Percentiles rank a stretch among this genome's conserved stretches.
phyloP scores from a whole-genome alignment of 495 filamentous ascomycete genomes.

The Podospora pseudocomata region DNA sequence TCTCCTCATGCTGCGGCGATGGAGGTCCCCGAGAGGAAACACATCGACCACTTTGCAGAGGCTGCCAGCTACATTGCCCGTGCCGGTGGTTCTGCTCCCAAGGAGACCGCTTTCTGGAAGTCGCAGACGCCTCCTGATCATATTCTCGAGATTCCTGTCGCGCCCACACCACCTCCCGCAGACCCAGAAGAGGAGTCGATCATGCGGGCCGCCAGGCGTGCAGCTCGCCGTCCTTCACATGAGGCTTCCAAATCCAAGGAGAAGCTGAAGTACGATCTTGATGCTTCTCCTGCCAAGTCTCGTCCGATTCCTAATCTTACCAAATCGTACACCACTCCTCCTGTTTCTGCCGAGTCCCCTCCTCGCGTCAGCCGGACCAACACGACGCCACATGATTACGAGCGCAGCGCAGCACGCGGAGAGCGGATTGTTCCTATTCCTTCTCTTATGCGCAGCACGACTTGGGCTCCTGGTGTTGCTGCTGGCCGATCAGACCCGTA shows the following conservation, averaged over 20 bases:
- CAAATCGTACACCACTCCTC: constrained; percentile 30
- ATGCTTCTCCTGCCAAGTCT: constrained; percentile 23
- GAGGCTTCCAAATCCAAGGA: constrained; percentile 38
- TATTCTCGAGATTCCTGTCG: constrained; percentile 22
- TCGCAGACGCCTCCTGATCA: constrained; percentile 30
- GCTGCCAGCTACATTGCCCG: constrained; percentile 27
- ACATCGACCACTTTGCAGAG: constrained; percentile 12
- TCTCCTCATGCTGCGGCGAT: constrained; percentile 16
- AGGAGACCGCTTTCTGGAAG: constrained; percentile 16
- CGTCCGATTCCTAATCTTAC: constrained; percentile 29
- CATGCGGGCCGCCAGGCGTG: constrained; percentile 27
- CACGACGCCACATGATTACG: constrained; percentile 25
- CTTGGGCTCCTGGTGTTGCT: constrained; percentile 21
- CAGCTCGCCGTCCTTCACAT: constrained; percentile 39
- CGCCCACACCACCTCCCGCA: constrained; percentile 37
- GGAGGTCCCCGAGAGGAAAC: constrained; percentile 14
- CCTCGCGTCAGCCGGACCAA: constrained; percentile 31
- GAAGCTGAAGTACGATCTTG: constrained; percentile 33
- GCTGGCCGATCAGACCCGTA: constrained; percentile 10
- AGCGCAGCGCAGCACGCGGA: neutral
- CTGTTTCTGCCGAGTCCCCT: constrained; percentile 23
- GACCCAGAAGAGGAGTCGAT: constrained; percentile 31
- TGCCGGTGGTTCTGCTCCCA: constrained; percentile 13
- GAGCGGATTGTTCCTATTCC: constrained; percentile 11
- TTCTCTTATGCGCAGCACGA: constrained; percentile 20